These are phyloP conservation scores for Daedaleopsis nitida DNA, from an alignment of 768 basidiomycete species.

Conservation along the genomic window DNA sequence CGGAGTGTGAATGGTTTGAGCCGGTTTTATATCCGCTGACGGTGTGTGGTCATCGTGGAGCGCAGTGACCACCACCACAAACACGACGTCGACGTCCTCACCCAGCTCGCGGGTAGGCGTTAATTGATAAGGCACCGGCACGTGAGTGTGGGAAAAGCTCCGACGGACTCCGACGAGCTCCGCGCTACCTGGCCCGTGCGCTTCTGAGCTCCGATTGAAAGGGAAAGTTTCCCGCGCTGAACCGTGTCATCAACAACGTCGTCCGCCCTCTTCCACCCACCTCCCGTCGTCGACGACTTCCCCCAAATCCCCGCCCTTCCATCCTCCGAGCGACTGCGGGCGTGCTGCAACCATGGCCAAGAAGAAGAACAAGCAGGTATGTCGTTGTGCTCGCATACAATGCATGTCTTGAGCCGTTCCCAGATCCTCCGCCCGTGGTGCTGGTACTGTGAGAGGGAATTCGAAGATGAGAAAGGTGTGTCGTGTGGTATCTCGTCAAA, in stretches of 20 bases:
- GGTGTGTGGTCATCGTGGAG: background rate
- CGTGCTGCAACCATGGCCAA: conserved; percentile 42
- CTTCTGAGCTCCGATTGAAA: background rate
- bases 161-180: background rate
- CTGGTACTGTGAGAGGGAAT: conserved; percentile 99
- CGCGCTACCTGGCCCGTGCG: background rate
- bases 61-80: background rate
- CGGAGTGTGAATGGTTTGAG: background rate
- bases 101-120: background rate
- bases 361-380: conserved; percentile 56
- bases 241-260: background rate
- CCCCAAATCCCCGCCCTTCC: background rate
- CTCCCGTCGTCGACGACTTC: conserved; percentile 6
- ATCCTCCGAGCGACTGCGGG: background rate
- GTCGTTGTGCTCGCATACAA: background rate
- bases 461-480: conserved; percentile 97
- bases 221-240: background rate
- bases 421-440: conserved; percentile 92
- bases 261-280: background rate
- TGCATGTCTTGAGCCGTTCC: conserved; percentile 11
- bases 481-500: conserved; percentile 16
- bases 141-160: too few species aligned
- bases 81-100: background rate
- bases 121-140: too few species aligned
- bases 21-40: background rate